Base-by-base conservation (phyloP, 371 early-diverging fungal species). In the Funneliformis caledonium region DNA sequence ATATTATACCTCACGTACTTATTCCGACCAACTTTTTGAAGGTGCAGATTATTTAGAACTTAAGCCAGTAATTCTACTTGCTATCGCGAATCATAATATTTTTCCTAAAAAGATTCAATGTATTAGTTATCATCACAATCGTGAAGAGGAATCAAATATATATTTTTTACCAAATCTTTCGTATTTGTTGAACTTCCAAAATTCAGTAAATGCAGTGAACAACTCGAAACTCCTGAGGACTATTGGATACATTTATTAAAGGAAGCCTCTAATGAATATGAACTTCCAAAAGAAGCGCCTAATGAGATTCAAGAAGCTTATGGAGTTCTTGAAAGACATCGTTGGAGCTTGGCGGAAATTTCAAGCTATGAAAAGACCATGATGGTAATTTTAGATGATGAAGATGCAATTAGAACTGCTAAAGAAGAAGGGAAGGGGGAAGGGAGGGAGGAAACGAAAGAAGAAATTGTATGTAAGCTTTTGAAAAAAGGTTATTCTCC, bases 201-300 rank as follows among this genome's bases (percentile, higher is more conserved):
- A n/a, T 68, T 68, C 43, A 43, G 8, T 68, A 68, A 68, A 42
- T 9, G 8, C 43, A 68, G 19, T 43, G n/a, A 45, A 19, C 22
- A 68, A 68, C 69, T 45, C 11, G 19, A 68, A 68, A 68, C 69
- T 68, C 14, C 16, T 0, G 68, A 68, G 31, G 68, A 68, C 2
- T 68, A 42, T 68, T 68, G 69, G 69, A 6, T 68, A 68, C 43
- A 42, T 65, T 65, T 65, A 31, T 65, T 65, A 33, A 65, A 65
- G 31, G 43, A 67, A 42, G 68, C 68, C 7, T 42, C 43, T 2
- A 3, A 68, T 37, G 68, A 68, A 68, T 2, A 31, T 2, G 19
- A 45, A 45, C 45, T 14, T 68, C 43, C 43, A 67, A 0, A 68
- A 43, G 1, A 42, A 42, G 45, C 45, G 1, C 45, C 68, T 37